Evolutionary conservation across 2,329 filamentous ascomycete genomes (phyloP).

Genomic region (Aspergillus hortae): DNA sequence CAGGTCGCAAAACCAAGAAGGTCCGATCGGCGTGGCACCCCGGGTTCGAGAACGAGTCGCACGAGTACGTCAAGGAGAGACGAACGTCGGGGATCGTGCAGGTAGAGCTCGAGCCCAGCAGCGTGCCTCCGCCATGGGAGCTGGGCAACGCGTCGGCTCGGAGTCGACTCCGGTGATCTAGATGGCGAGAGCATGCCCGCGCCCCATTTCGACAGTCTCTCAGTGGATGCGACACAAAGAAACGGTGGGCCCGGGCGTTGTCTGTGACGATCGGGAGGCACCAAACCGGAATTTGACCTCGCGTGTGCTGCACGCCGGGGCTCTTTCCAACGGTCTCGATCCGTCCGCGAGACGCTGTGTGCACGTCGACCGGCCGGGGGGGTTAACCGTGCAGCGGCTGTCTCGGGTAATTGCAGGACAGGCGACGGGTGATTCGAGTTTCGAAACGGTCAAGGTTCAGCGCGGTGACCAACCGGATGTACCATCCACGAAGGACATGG

Average conservation of each 20-base stretch:
- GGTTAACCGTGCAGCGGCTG: conserved; percentile 2
- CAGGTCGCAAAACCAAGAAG: not conserved
- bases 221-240: not conserved
- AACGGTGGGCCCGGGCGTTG: not conserved
- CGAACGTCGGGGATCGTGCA: not conserved
- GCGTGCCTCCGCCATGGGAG: not conserved
- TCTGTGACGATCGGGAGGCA: not conserved
- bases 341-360: not conserved
- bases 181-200: not conserved
- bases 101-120: not conserved
- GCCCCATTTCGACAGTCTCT: not conserved
- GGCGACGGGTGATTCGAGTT: conserved; percentile 3
- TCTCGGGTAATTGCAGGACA: conserved; percentile 11
- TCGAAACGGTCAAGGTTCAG: not conserved
- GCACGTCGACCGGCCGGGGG: not conserved
- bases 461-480: conserved; percentile 1
- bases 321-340: not conserved
- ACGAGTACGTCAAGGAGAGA: not conserved
- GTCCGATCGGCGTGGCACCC: not conserved
- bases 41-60: not conserved
- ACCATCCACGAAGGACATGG: not conserved
- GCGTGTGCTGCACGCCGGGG: not conserved
- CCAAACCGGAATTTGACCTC: not conserved
- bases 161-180: not conserved
- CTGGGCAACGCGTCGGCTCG: not conserved